phyloP scores from a whole-genome alignment of 805 yeast genomes.

The Saccharomyces paradoxus region DNA sequence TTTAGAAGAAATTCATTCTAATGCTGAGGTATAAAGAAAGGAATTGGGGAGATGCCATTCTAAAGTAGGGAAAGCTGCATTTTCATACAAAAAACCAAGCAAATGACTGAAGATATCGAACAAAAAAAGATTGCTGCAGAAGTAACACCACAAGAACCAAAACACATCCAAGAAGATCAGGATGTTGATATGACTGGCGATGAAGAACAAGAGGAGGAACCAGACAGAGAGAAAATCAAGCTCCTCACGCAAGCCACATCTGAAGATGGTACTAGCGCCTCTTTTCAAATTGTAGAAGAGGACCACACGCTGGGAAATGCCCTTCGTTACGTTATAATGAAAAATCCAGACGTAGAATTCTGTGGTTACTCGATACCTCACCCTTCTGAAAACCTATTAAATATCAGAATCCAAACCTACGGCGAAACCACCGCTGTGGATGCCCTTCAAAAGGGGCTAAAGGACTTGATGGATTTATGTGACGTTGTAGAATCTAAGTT shows the following conservation, averaged over 20 bases:
- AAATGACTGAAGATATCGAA: constrained; percentile 6
- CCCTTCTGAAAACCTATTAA: constrained; percentile 86
- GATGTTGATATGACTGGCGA: constrained; percentile 9
- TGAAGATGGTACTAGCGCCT: constrained; percentile 90
- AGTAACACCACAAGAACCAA: not conserved
- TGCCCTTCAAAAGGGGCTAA: constrained; percentile 85
- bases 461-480: constrained; percentile 76
- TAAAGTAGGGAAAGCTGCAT: not conserved
- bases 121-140: not conserved
- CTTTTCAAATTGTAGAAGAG: constrained; percentile 86
- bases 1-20: not conserved
- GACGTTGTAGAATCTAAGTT: constrained; percentile 74
- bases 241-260: constrained; percentile 72
- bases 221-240: constrained; percentile 50
- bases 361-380: constrained; percentile 98
- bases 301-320: constrained; percentile 97
- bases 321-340: constrained; percentile 88
- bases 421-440: constrained; percentile 79
- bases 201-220: constrained; percentile 34
- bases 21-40: not conserved
- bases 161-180: constrained; percentile 11
- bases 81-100: not conserved
- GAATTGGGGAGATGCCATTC: not conserved
- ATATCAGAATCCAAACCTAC: constrained; percentile 89
- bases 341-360: constrained; percentile 95